Base-by-base conservation (phyloP, 164 flowering plant genomes). In the Paratinospora sagittata region DNA sequence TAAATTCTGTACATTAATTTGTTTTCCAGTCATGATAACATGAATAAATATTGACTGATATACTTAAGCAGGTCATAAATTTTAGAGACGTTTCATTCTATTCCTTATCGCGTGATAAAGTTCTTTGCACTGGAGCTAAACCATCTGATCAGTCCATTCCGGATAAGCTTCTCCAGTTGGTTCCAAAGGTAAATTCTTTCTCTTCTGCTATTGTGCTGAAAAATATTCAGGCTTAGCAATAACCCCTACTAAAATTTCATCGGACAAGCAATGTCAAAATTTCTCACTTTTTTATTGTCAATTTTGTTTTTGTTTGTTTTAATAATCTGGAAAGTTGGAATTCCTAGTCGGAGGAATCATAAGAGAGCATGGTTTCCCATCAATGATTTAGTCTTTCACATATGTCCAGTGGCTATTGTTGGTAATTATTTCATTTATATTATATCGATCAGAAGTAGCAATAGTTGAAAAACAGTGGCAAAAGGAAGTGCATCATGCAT, bases 91-190 rank as follows among this genome's bases (percentile, higher is more conserved):
- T 92, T 80, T 78, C 87, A 58, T 90, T 95, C 79, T 74, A 75
- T 49, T 49, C 90, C 55, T 67, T 89, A 68, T 88, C 97, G 24
- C 82, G 76, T 36, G 77, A 70, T 76, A 85, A 78, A 82, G 93
- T 95, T 81, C 78, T 84, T 63, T 92, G 98, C 68, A 6, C 66
- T 73, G 97, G 97, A 73, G 90, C 92, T 72, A 95, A 85, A 73
- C 84, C 94, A 36, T 83, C 94, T 69, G 69, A 70, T 66, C 26
- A 10, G 34, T 68, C 73, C 9, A 75, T 82, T 47, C 97, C 97
- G 37, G 82, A 84, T 52, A 86, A 86, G 72, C 92, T 95, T 63
- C 78, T 95, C 78, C 89, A 81, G 78, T 81, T 95, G 82, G 82
- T 84, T 71, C 89, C 98, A 62, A 89, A 89, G 97, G 98, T 95